These are phyloP conservation scores for Anaeramoeba ignava DNA, from an alignment of 78 protist species.

Conservation along the genomic window DNA sequence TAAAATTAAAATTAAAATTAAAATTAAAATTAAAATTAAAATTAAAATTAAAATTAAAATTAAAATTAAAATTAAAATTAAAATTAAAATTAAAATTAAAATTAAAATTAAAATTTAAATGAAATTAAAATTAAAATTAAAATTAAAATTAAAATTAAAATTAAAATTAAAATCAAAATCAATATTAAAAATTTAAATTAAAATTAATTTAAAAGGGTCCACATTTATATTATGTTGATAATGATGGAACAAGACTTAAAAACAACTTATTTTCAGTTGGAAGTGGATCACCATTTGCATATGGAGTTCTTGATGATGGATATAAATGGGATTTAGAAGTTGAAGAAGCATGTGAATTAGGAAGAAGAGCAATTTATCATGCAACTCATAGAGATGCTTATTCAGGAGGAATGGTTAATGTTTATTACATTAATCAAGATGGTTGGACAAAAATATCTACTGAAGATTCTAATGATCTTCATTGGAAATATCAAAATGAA, in stretches of 20 bases:
- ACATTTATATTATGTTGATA: constrained; percentile 84
- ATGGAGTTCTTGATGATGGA: constrained; percentile 96
- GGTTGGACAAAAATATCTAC: too few relatives aligned
- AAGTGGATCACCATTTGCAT: constrained; percentile 96
- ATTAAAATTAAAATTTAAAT: too few relatives aligned
- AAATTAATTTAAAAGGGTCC: constrained; percentile 55
- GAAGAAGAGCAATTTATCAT: constrained; percentile 87
- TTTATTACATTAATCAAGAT: background rate
- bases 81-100: too few relatives aligned
- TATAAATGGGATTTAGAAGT: constrained; percentile 45
- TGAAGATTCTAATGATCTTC: too few relatives aligned
- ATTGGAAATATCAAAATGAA: too few relatives aligned
- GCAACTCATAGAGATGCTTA: constrained; percentile 95
- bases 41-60: too few relatives aligned
- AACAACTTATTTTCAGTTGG: constrained; percentile 90
- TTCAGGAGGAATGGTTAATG: constrained; percentile 83
- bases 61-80: too few relatives aligned
- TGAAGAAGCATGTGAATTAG: constrained; percentile 90
- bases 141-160: background rate
- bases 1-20: too few relatives aligned
- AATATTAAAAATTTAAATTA: too few relatives aligned
- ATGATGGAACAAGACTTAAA: constrained; percentile 84
- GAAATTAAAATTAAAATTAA: too few relatives aligned
- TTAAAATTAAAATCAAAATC: too few relatives aligned
- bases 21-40: too few relatives aligned